phyloP scores from a whole-genome alignment of 129 eudicot species.

The Ambrosia trifida region DNA sequence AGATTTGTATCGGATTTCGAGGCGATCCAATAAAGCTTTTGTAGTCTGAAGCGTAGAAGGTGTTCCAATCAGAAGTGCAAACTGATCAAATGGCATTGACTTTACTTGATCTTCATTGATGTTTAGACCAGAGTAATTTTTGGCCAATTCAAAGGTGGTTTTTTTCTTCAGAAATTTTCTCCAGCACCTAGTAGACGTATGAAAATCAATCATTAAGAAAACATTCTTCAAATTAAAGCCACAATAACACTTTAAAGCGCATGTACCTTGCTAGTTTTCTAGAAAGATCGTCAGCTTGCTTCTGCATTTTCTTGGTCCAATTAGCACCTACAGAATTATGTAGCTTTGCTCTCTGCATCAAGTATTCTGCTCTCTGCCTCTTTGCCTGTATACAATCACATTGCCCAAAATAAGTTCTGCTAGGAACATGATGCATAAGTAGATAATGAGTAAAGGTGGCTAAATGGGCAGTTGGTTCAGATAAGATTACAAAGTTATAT shows the following conservation, averaged over 20 bases:
- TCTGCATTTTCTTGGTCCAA: conserved; percentile 59
- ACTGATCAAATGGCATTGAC: conserved; percentile 90
- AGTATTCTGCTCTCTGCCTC: conserved; percentile 80
- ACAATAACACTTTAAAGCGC: not conserved
- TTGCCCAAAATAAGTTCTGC: conserved; percentile 12
- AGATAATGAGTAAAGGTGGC: conserved; percentile 7
- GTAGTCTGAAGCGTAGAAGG: conserved; percentile 60
- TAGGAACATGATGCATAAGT: not conserved
- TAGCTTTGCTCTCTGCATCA: conserved; percentile 71
- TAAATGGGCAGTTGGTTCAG: not conserved
- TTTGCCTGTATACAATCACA: conserved; percentile 56
- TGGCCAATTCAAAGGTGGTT: conserved; percentile 67
- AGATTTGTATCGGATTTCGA: conserved; percentile 62
- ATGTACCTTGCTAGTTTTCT: conserved; percentile 72
- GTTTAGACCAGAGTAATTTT: conserved; percentile 54
- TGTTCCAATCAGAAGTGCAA: conserved; percentile 71
- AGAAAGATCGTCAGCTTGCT: conserved; percentile 69
- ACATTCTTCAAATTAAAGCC: not conserved
- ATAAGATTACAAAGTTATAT: not conserved
- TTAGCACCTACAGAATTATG: conserved; percentile 38
- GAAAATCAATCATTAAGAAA: not conserved
- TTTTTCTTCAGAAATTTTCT: conserved; percentile 56
- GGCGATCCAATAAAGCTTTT: conserved; percentile 78
- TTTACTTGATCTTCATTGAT: conserved; percentile 59
- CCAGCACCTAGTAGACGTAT: conserved; percentile 67